Percentiles rank a stretch among this genome's conserved stretches.
Conservation (phyloP, 805 yeast species). For the Yamadazyma endophytica region DNA sequence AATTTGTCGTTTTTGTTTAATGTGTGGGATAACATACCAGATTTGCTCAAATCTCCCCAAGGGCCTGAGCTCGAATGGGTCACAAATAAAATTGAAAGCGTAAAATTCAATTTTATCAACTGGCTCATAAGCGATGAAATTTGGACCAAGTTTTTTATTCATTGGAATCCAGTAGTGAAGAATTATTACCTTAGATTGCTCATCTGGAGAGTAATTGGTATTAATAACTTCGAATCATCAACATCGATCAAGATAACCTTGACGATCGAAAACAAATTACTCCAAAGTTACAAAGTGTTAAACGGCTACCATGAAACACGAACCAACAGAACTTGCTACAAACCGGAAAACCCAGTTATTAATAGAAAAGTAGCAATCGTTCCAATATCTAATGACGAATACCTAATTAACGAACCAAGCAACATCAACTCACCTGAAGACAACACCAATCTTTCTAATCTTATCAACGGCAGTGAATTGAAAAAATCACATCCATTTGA, state of each 20-base stretch:
- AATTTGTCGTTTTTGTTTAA: slow-evolving; percentile 66
- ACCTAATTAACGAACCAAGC: too few relatives aligned
- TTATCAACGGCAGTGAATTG: slow-evolving; percentile 25
- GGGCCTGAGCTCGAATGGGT: slow-evolving; percentile 32
- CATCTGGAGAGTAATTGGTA: slow-evolving; percentile 59
- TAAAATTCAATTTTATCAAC: slow-evolving; percentile 45
- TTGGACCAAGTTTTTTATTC: slow-evolving; percentile 62
- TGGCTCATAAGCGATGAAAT: slow-evolving; percentile 50
- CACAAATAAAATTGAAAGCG: slow-evolving; percentile 30
- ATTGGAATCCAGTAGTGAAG: slow-evolving; percentile 77
- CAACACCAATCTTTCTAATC: slow-evolving; percentile 1
- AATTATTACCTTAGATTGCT: slow-evolving; percentile 63
- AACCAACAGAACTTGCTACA: slow-evolving; percentile 12
- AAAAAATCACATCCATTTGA: slow-evolving; percentile 58
- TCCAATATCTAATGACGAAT: slow-evolving; percentile 22
- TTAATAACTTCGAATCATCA: slow-evolving; percentile 35
- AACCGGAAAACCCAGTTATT: slow-evolving; percentile 38
- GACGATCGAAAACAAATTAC: slow-evolving; percentile 27
- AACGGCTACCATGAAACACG: slow-evolving; percentile 21
- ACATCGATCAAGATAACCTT: slow-evolving; percentile 25
- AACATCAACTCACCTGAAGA: too few relatives aligned
- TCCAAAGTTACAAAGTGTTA: slow-evolving; percentile 20
- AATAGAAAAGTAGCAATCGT: slow-evolving; percentile 47
- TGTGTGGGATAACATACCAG: slow-evolving; percentile 68
- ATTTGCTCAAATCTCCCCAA: slow-evolving; percentile 10